A percentile compares a stretch with the other conserved stretches of the same genome.
Evolutionary conservation across 2,329 filamentous ascomycete genomes (phyloP).

Genomic region (Aplosporella prunicola): DNA sequence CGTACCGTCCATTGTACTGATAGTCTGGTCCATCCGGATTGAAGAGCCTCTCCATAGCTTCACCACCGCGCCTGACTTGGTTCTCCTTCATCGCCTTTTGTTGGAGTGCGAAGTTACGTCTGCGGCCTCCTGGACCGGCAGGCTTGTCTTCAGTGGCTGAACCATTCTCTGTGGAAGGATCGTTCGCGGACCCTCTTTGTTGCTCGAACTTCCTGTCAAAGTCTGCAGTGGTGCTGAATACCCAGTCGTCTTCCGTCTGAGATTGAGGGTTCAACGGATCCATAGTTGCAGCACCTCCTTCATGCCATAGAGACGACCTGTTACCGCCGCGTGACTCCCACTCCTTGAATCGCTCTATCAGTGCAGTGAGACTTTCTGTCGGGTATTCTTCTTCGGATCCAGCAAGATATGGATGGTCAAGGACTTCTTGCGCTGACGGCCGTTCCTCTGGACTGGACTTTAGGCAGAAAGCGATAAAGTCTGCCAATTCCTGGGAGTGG

Average conservation of each 20-base stretch:
- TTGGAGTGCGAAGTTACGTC: slow-evolving; percentile 15
- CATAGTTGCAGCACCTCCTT: slow-evolving; percentile 46
- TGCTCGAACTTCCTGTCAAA: slow-evolving; percentile 46
- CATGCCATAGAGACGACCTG: slow-evolving; percentile 54
- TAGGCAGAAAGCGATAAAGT: slow-evolving; percentile 64
- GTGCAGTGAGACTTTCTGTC: slow-evolving; percentile 50
- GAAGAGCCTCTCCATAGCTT: slow-evolving; percentile 49
- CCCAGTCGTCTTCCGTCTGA: slow-evolving; percentile 48
- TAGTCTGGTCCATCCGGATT: slow-evolving; percentile 48
- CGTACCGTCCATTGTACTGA: slow-evolving; percentile 48
- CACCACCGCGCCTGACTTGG: slow-evolving; percentile 47
- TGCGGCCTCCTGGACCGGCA: not conserved
- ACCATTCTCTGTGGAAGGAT: slow-evolving; percentile 33
- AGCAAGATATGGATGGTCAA: slow-evolving; percentile 59
- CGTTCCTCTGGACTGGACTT: slow-evolving; percentile 58
- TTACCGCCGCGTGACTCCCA: slow-evolving; percentile 70
- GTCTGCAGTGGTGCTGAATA: slow-evolving; percentile 54
- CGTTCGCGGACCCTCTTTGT: slow-evolving; percentile 35
- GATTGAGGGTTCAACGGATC: slow-evolving; percentile 35
- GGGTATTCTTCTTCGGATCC: slow-evolving; percentile 56
- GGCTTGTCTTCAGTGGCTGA: too few species aligned
- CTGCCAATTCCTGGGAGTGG: slow-evolving; percentile 59
- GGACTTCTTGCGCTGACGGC: slow-evolving; percentile 59
- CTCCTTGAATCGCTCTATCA: slow-evolving; percentile 62
- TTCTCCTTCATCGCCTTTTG: slow-evolving; percentile 48